Conservation (phyloP, 2,329 filamentous ascomycete genomes). For the Phaeosphaeriaceae sp. region DNA sequence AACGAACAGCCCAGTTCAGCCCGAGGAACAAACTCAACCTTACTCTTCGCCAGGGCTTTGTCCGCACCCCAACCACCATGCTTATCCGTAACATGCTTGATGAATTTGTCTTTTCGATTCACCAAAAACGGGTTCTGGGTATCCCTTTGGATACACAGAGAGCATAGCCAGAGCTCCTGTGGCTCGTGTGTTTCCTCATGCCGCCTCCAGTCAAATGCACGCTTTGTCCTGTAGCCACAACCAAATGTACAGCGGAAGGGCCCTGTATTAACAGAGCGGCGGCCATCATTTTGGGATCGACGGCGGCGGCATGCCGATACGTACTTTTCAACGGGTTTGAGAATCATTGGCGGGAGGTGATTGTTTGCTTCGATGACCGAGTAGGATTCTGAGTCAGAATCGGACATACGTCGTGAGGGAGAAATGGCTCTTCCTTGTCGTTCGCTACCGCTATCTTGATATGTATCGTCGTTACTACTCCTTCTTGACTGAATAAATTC, state of each 20-base stretch:
- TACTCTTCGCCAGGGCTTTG: conserved; percentile 20
- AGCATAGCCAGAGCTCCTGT: conserved; percentile 34
- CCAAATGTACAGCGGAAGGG: conserved; percentile 29
- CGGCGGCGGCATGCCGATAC: conserved; percentile 20
- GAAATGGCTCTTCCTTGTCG: no score
- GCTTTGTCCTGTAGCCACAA: conserved; percentile 34
- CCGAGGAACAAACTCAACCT: conserved; percentile 17
- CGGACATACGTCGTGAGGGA: no score
- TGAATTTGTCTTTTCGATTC: conserved; percentile 33
- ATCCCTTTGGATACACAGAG: conserved; percentile 15
- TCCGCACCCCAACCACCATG: conserved; percentile 19
- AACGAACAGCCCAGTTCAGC: conserved; percentile 18
- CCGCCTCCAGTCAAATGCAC: conserved; percentile 33
- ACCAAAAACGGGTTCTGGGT: conserved; percentile 22
- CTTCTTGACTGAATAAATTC: conserved; percentile 21
- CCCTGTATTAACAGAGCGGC: conserved; percentile 28
- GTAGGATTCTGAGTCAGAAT: conserved; percentile 5
- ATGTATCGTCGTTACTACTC: not conserved
- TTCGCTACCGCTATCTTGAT: no score
- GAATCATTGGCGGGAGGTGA: conserved; percentile 17
- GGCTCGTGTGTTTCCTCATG: conserved; percentile 39
- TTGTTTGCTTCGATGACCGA: conserved; percentile 14
- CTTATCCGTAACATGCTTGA: conserved; percentile 23
- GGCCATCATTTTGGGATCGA: conserved; percentile 26
- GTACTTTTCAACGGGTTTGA: conserved; percentile 26